Percentiles rank a stretch among this genome's conserved stretches.
Conservation (phyloP, 2,329 filamentous ascomycete species). For the Neofusicoccum umdonicola region DNA sequence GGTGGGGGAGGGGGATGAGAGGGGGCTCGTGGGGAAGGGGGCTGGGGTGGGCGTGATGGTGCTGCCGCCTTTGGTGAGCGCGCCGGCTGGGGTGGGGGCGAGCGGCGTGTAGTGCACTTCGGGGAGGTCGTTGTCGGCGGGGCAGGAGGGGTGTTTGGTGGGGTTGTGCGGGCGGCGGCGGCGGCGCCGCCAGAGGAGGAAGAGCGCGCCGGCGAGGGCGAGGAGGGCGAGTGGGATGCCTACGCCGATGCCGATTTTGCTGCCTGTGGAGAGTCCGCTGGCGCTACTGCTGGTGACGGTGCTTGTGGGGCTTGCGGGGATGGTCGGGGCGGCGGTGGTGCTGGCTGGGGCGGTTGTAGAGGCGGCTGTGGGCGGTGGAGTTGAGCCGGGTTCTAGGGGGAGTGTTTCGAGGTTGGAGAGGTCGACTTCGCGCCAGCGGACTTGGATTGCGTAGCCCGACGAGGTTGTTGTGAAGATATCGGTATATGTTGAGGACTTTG, state of each 20-base stretch:
- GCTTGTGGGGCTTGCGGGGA: neutral
- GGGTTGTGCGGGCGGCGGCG: neutral
- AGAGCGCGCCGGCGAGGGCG: constrained; percentile 41
- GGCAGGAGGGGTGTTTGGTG: too few relatives aligned
- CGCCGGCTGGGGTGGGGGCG: neutral
- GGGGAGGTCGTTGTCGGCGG: neutral
- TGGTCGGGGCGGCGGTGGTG: neutral
- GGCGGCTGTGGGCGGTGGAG: neutral
- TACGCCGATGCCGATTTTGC: constrained; percentile 30
- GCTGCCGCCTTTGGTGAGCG: neutral
- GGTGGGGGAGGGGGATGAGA: neutral
- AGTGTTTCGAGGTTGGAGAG: neutral
- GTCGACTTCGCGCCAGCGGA: neutral
- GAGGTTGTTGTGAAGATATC: neutral
- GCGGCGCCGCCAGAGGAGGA: neutral
- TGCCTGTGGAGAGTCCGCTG: neutral
- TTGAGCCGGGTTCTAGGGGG: neutral
- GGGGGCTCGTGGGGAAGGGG: neutral
- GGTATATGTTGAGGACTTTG: too few relatives aligned
- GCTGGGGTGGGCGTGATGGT: too few relatives aligned
- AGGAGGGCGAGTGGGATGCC: constrained; percentile 57
- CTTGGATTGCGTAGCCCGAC: neutral
- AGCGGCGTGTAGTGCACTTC: neutral
- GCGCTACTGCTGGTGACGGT: neutral
- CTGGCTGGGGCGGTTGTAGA: neutral